These are phyloP conservation scores for Penicillium roqueforti DNA, from an alignment of 495 filamentous ascomycete genomes.

Conservation along the genomic window DNA sequence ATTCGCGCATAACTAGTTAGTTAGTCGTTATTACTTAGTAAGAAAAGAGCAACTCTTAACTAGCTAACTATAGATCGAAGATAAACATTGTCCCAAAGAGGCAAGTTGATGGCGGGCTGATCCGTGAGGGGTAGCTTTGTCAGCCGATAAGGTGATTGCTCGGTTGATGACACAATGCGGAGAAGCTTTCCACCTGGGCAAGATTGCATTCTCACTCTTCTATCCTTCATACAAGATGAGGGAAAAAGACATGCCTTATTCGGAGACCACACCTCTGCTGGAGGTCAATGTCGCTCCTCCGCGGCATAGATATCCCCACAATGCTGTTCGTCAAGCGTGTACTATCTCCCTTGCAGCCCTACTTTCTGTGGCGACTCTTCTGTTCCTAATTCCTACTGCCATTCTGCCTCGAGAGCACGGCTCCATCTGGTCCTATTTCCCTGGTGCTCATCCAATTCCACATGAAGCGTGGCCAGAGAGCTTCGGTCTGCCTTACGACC, in stretches of 20 bases:
- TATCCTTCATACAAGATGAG: constrained; percentile 28
- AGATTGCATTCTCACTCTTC: neutral
- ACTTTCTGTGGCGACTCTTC: constrained; percentile 53
- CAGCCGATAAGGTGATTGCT: constrained; percentile 7
- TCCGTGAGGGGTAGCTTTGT: constrained; percentile 8
- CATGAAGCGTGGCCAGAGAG: constrained; percentile 41
- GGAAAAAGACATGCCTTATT: constrained; percentile 41
- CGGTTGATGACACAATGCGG: constrained; percentile 9
- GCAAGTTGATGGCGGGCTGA: neutral
- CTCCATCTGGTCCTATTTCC: constrained; percentile 41
- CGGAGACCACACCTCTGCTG: constrained; percentile 42
- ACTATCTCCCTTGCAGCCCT: constrained; percentile 56
- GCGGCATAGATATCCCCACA: constrained; percentile 65
- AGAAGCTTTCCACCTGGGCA: neutral
- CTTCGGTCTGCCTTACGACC: constrained; percentile 55
- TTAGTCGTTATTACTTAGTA: neutral
- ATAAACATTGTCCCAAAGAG: neutral
- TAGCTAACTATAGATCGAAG: neutral
- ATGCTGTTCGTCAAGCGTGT: constrained; percentile 66
- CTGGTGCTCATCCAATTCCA: constrained; percentile 38
- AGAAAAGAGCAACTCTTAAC: neutral
- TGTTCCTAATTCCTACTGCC: constrained; percentile 55
- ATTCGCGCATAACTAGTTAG: neutral
- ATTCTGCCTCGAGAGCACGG: constrained; percentile 35
- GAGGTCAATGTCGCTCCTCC: constrained; percentile 34